Evolutionary conservation across 1,139 yeast genomes (phyloP).

Genomic region (Candida tetrigidarum): DNA sequence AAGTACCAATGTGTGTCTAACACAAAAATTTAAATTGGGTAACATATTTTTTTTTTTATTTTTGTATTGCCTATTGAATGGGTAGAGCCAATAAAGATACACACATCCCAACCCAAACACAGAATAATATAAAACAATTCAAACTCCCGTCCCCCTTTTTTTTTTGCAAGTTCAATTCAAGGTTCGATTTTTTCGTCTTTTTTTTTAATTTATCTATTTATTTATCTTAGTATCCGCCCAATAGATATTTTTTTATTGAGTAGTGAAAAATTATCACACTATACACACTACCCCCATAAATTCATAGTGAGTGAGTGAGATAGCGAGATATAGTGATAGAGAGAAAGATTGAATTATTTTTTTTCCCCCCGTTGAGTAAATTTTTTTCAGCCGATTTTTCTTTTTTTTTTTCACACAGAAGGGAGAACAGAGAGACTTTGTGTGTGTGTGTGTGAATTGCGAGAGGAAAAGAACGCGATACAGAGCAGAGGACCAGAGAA

Average conservation of each 20-base stretch:
- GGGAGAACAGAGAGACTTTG: no score
- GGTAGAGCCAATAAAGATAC: no score
- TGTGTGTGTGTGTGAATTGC: no score
- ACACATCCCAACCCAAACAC: neutral
- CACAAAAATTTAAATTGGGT: neutral
- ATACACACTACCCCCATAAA: neutral
- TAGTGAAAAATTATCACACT: neutral
- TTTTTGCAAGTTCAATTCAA: neutral
- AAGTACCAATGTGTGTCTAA: neutral
- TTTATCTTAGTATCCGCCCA: no score
- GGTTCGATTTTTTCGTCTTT: neutral
- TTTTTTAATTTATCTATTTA: neutral
- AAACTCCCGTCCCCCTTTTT: neutral
- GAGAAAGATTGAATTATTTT: no score
- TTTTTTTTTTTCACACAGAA: no score
- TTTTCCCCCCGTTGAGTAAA: no score
- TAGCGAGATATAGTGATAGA: no score
- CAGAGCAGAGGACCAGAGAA: neutral
- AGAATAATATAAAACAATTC: constrained; percentile 2
- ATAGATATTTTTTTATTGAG: no score
- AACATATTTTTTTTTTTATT: neutral
- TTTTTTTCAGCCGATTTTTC: no score
- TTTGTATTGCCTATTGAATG: neutral
- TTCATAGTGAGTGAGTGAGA: no score
- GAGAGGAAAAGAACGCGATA: no score